Conservation (phyloP, 2,329 filamentous ascomycete genomes). For the Fusarium transvaalense region DNA sequence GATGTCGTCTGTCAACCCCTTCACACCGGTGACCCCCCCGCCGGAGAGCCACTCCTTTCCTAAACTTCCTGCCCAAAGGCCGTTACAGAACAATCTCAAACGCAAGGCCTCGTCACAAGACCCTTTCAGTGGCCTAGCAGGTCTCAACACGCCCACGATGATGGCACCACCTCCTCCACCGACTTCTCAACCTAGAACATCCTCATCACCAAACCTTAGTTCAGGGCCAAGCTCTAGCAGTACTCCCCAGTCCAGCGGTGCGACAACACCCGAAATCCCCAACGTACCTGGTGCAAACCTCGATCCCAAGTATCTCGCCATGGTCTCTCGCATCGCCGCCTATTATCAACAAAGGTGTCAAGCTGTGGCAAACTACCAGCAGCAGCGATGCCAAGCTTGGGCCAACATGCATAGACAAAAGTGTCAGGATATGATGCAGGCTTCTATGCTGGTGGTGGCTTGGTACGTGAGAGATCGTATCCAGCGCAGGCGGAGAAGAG, state of each 20-base stretch:
- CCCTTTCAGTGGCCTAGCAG: conserved; percentile 30
- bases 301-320: conserved; percentile 60
- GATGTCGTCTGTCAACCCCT: conserved; percentile 51
- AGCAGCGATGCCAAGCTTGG: conserved; percentile 63
- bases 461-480: conserved; percentile 65
- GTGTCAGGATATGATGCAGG: conserved; percentile 63
- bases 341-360: conserved; percentile 64
- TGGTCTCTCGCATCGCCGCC: conserved; percentile 61
- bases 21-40: conserved; percentile 49
- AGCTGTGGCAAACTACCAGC: conserved; percentile 61
- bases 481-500: conserved; percentile 56
- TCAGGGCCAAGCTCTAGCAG: conserved; percentile 31
- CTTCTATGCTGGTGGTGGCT: conserved; percentile 62
- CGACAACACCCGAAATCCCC: conserved; percentile 42
- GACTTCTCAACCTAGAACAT: conserved; percentile 44
- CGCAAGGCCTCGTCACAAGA: conserved; percentile 48
- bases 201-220: conserved; percentile 40
- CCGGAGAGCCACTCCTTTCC: conserved; percentile 49
- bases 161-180: conserved; percentile 44
- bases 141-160: conserved; percentile 40
- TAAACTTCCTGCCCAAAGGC: conserved; percentile 49
- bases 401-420: conserved; percentile 61
- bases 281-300: conserved; percentile 47
- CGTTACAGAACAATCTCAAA: conserved; percentile 47
- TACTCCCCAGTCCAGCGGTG: conserved; percentile 36